Evolutionary conservation across 441 rosid species (phyloP).

Genomic region (Pelargonium cotyledonis): DNA sequence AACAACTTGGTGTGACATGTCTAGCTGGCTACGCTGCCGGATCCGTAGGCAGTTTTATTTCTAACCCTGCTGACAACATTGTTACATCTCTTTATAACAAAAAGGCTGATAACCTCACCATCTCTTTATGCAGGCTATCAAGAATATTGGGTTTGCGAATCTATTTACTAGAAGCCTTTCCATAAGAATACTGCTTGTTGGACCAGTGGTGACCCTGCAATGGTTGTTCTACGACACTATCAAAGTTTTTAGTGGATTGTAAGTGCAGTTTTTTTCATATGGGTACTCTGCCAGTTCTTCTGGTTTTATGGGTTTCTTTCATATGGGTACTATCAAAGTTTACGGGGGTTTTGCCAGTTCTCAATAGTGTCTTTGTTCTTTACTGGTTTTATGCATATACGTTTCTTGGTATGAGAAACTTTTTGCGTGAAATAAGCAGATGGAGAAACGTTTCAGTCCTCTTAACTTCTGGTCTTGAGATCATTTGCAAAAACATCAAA

Average conservation of each 20-base stretch:
- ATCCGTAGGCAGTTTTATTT: slow-evolving; percentile 53
- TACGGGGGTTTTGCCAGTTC: no score
- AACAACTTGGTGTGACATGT: slow-evolving; percentile 70
- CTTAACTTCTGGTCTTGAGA: no score
- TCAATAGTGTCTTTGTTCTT: no score
- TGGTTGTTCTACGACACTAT: slow-evolving; percentile 63
- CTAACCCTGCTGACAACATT: slow-evolving; percentile 79
- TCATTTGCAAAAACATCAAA: no score
- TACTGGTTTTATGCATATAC: no score
- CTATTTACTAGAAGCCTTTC: slow-evolving; percentile 66
- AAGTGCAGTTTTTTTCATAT: slow-evolving; percentile 29
- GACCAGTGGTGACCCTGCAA: slow-evolving; percentile 52
- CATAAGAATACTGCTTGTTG: slow-evolving; percentile 48
- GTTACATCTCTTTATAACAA: slow-evolving; percentile 50
- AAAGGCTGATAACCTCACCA: slow-evolving; percentile 27
- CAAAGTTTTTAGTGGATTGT: slow-evolving; percentile 53
- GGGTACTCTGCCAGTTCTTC: no score
- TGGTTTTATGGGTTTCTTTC: no score
- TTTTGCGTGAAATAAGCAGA: no score
- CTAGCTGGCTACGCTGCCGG: slow-evolving; percentile 81
- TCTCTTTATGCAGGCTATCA: slow-evolving; percentile 36
- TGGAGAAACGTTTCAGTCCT: no score
- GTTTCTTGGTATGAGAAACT: no score
- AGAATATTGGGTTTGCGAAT: slow-evolving; percentile 44
- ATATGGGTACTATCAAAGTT: no score